Base-by-base conservation (phyloP, 805 yeast species). In the Komagataella populi region DNA sequence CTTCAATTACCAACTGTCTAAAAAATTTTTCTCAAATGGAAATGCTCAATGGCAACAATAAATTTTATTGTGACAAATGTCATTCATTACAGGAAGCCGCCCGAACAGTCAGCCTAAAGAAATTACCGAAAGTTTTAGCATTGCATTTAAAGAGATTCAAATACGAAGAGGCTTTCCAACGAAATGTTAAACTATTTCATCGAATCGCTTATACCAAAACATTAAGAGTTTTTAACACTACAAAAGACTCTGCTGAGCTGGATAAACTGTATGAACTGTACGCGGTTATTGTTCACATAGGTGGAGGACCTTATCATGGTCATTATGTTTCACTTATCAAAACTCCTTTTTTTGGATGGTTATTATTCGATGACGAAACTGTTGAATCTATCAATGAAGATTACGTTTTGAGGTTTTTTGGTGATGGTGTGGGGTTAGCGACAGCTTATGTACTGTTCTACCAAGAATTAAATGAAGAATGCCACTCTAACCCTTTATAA, bases 231-330 rank as follows among this genome's bases (percentile, higher is more conserved):
- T 81, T 83, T 60, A 79, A 82, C 60, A 82, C 91, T 30, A 78
- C 89, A 0, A 74, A 75, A 48, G 78, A 76, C 58, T 60, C 77
- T 23, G 67, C 67, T 22, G 66, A 70, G 14, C 72, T 77, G 1
- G 78, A 78, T 56, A 78, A 77, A 58, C 71, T 82, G 17, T 93
- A 89, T 60, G 96, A 90, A 59, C 68, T 93, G 49, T 84, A 81
- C 55, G 87, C 91, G 0, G 82, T 91, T 46, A 93, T 93, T 10
- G 89, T 93, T 8, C 99, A 93, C 62, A 81, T 93, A 57, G 99
- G 99, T 5, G 95, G 96, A 3, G 97, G 98, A 0, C 97, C 98
- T 1, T 89, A 88, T 70, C 96, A 90, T 67, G 99, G 99, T 0
- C 99, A 93, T 63, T 93, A 93, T 64, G 91, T 93, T 7, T 77